Conservation (phyloP, 495 filamentous ascomycete species). For the Talaromyces proteolyticus region DNA sequence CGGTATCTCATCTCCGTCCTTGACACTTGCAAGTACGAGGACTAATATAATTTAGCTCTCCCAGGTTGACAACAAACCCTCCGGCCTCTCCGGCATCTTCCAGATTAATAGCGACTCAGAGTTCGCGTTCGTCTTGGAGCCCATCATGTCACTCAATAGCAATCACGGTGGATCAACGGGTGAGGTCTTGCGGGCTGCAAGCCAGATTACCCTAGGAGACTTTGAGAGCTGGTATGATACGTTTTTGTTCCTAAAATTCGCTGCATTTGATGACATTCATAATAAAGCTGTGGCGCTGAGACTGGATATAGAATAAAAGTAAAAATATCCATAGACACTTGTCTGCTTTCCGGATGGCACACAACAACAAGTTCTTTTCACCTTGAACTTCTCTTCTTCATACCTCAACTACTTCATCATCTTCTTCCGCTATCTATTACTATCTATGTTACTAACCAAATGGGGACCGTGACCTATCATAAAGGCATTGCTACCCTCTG, state of each 20-base stretch:
- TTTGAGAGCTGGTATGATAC: not conserved
- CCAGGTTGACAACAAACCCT: not conserved
- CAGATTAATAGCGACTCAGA: not conserved
- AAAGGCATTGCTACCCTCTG: conserved; percentile 14
- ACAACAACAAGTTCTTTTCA: no score
- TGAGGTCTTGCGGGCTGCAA: not conserved
- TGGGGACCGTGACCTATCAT: conserved; percentile 16
- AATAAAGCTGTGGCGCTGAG: not conserved
- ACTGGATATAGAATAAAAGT: not conserved
- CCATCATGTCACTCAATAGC: not conserved
- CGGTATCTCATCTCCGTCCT: not conserved
- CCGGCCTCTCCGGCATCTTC: not conserved
- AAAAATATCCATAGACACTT: not conserved
- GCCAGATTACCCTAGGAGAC: not conserved
- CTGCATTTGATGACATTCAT: not conserved
- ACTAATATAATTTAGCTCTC: not conserved
- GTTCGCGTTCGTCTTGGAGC: not conserved
- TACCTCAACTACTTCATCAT: not conserved
- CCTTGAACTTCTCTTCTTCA: not conserved
- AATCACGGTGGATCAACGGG: not conserved
- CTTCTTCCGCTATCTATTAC: no score
- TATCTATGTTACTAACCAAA: conserved; percentile 2
- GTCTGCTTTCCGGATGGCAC: no score
- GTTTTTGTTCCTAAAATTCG: not conserved
- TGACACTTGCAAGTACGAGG: not conserved